A percentile compares a stretch with the other conserved stretches of the same genome.
Evolutionary conservation across 805 yeast genomes (phyloP).

Genomic region (Nakazawaea ishiwadae): DNA sequence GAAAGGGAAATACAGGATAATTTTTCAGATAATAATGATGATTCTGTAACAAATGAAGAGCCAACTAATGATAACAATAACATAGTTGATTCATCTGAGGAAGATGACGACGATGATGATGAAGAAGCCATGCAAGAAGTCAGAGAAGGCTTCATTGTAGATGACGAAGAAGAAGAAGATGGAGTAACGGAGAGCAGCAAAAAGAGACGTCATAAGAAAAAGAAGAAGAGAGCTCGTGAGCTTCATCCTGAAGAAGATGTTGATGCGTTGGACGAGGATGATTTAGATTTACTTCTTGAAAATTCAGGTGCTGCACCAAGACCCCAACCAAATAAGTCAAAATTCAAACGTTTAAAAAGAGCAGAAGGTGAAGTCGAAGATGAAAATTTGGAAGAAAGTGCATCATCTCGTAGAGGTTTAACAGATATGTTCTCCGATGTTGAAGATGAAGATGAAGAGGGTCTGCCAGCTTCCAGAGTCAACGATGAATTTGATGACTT

Average conservation of each 20-base stretch:
- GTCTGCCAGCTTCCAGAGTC: slow-evolving; percentile 22
- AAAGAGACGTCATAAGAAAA: slow-evolving; percentile 31
- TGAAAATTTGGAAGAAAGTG: slow-evolving; percentile 21
- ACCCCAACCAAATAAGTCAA: slow-evolving; percentile 30
- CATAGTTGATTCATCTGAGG: slow-evolving; percentile 73
- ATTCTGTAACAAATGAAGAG: slow-evolving; percentile 14
- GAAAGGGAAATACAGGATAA: slow-evolving; percentile 34
- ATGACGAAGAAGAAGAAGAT: slow-evolving; percentile 76
- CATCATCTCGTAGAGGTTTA: slow-evolving; percentile 35
- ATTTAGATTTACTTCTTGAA: slow-evolving; percentile 85
- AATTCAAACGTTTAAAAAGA: slow-evolving; percentile 80
- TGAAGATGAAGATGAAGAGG: slow-evolving; percentile 28
- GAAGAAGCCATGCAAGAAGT: slow-evolving; percentile 83
- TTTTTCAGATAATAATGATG: slow-evolving; percentile 23
- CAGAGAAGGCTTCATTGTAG: slow-evolving; percentile 91
- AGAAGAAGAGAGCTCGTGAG: slow-evolving; percentile 33
- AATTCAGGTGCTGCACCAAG: slow-evolving; percentile 73
- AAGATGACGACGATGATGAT: slow-evolving; percentile 85
- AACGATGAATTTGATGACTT: slow-evolving; percentile 93
- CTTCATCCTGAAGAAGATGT: slow-evolving; percentile 39
- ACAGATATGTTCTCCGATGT: slow-evolving; percentile 71
- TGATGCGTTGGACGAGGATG: slow-evolving; percentile 89
- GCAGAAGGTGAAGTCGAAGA: slow-evolving; percentile 42
- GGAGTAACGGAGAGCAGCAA: slow-evolving; percentile 34
- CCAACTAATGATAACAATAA: slow-evolving; percentile 38